Evolutionary conservation across 2,329 filamentous ascomycete genomes (phyloP), one percentile per base, ranked within the genome.

Genomic region (Pestalotiopsis sp.): DNA sequence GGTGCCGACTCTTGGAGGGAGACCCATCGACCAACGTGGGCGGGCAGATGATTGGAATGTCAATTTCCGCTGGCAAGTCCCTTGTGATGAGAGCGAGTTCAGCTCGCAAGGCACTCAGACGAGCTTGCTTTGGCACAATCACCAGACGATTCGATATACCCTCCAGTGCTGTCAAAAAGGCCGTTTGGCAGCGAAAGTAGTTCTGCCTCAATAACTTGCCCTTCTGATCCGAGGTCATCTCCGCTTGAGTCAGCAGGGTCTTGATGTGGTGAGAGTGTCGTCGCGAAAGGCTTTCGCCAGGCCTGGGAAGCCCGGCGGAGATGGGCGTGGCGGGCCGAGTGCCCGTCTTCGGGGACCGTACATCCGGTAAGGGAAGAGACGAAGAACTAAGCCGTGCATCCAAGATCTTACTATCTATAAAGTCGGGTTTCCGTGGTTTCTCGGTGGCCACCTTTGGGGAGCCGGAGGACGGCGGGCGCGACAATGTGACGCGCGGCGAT

Each of bases 91-190:
- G 84, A 14, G 92, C 93, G 69, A 96, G 84, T 79, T 96, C 93
- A 2, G 93, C 93, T 68, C 93, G 88, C 60, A 96, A 82, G 57
- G 93, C 93, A 79, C 93, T 96, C 73, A 96, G 85, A 39, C 93
- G 89, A 55, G 93, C 93, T 41, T 91, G 89, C 77, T 96, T 96
- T 1, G 93, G 93, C 4, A 96, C 93, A 66, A 92, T 86, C 5
- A 96, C 92, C 59, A 96, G 82, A n/a, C 93, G 90, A 76, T 94
- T 95, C 2, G 93, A 96, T 66, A 96, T 95, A 72, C 92, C 91
- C 78, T 95, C 92, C 17, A 96, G 85, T 1, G 93, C 93, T 3
- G 90, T 92, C 70, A 96, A 78, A 76, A 96, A 95, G 73, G 93
- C 91, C 0, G 92, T 95, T 79, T 96, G 88, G 70, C 90, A 93